These are phyloP conservation scores for Gloeopeniophorella convolvens DNA, from an alignment of 768 basidiomycete species.

Conservation along the genomic window DNA sequence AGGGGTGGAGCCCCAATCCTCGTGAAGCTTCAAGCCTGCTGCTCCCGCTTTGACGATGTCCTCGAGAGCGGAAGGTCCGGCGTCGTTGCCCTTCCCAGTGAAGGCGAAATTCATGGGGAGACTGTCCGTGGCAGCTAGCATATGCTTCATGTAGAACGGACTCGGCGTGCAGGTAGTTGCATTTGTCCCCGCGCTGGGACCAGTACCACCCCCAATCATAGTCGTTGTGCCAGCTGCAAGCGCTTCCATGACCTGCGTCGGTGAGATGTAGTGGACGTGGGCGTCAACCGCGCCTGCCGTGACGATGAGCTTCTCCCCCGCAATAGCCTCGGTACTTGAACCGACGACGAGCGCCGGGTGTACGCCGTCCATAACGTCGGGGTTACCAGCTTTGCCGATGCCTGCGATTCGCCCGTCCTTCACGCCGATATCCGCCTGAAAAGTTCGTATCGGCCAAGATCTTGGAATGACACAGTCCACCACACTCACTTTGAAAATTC, in stretches of 20 bases:
- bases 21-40: conserved; percentile 88
- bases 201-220: conserved; percentile 94
- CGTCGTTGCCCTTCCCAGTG: conserved; percentile 96
- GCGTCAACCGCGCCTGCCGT: conserved; percentile 92
- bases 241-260: conserved; percentile 85
- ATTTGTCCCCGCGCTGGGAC: conserved; percentile 81
- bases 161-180: conserved; percentile 95
- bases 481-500: conserved; percentile 78
- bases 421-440: conserved; percentile 90
- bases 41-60: conserved; percentile 84
- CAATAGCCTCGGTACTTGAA: conserved; percentile 90
- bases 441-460: too few species aligned
- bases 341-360: conserved; percentile 71
- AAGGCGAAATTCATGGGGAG: conserved; percentile 90
- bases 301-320: conserved; percentile 89
- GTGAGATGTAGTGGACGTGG: conserved; percentile 93
- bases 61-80: conserved; percentile 62
- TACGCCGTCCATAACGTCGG: conserved; percentile 83
- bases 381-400: conserved; percentile 97
- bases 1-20: conserved; percentile 96
- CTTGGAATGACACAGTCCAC: too few species aligned
- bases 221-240: conserved; percentile 83
- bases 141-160: conserved; percentile 81
- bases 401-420: conserved; percentile 76
- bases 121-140: conserved; percentile 88